Percentiles rank a stretch among this genome's conserved stretches.
phyloP scores from a whole-genome alignment of 148 eudicot species.

The Amaranthus hypochondriacus region DNA sequence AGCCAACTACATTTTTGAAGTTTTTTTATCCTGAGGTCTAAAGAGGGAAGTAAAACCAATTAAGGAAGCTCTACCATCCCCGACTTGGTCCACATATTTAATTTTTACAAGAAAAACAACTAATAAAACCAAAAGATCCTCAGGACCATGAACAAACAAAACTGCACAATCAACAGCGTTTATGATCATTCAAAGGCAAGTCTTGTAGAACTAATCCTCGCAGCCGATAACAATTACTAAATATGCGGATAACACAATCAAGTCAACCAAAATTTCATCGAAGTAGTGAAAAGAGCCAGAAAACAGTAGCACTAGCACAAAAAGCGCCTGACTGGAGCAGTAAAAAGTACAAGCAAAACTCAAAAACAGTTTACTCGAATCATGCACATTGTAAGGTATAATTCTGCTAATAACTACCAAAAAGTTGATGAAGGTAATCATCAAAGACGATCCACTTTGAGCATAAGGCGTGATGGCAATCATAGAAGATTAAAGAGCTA shows the following conservation, averaged over 20 bases:
- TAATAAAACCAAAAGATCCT: background rate
- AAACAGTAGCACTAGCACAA: background rate
- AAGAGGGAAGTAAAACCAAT: too few species aligned
- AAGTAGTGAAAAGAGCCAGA: background rate
- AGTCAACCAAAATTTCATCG: background rate
- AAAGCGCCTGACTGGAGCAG: background rate
- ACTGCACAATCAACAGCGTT: background rate
- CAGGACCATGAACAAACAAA: background rate
- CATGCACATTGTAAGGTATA: background rate
- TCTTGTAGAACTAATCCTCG: background rate
- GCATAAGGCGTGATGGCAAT: background rate
- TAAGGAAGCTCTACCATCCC: background rate
- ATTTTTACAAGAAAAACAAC: too few species aligned
- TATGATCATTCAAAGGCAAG: background rate
- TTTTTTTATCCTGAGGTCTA: too few species aligned
- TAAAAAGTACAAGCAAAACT: background rate
- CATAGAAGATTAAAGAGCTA: background rate
- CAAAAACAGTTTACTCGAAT: slow-evolving; percentile 1
- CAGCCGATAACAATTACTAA: background rate
- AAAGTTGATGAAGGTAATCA: background rate
- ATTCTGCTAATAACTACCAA: background rate
- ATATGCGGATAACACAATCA: background rate
- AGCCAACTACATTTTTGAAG: too few species aligned
- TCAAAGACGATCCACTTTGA: background rate
- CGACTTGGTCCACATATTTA: background rate